Evolutionary conservation across 2,329 filamentous ascomycete species (phyloP).

Genomic region (Colletotrichum sp.): DNA sequence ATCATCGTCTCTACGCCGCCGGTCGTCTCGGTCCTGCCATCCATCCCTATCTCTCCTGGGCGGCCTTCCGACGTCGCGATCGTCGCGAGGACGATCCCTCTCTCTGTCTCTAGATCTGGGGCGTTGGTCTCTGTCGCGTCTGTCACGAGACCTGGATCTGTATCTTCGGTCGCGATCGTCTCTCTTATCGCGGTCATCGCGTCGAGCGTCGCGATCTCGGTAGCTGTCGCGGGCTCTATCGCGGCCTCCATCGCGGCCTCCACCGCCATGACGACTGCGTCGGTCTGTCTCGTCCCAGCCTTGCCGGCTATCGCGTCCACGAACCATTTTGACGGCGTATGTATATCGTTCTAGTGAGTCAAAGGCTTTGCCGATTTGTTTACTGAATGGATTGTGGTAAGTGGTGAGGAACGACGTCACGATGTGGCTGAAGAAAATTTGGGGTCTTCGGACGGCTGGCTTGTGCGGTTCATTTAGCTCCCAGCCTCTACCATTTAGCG

Average conservation of each 20-base stretch:
- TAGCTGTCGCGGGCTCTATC: conserved; percentile 31
- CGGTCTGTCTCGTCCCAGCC: conserved; percentile 65
- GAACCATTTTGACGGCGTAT: not conserved
- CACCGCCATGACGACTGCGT: conserved; percentile 33
- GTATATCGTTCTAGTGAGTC: not conserved
- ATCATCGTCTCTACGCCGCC: conserved; percentile 28
- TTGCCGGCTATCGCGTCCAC: conserved; percentile 54
- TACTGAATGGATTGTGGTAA: not conserved
- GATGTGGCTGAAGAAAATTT: conserved; percentile 10
- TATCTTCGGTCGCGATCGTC: conserved; percentile 29
- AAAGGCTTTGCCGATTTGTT: not conserved
- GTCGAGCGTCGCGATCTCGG: conserved; percentile 33
- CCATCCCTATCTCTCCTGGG: conserved; percentile 34
- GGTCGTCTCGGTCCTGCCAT: conserved; percentile 35
- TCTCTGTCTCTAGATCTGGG: conserved; percentile 38
- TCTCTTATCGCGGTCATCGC: conserved; percentile 25
- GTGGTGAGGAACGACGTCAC: conserved; percentile 1
- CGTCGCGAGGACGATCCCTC: conserved; percentile 33
- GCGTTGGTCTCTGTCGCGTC: conserved; percentile 29
- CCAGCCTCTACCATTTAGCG: not conserved
- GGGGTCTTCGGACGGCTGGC: not conserved
- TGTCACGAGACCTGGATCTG: conserved; percentile 39
- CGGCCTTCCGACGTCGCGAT: conserved; percentile 41
- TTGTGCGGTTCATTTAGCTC: not conserved
- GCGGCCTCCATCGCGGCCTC: conserved; percentile 33